Base-by-base conservation (phyloP, 352 stramenopile species). In the Blastocystis sp. region DNA sequence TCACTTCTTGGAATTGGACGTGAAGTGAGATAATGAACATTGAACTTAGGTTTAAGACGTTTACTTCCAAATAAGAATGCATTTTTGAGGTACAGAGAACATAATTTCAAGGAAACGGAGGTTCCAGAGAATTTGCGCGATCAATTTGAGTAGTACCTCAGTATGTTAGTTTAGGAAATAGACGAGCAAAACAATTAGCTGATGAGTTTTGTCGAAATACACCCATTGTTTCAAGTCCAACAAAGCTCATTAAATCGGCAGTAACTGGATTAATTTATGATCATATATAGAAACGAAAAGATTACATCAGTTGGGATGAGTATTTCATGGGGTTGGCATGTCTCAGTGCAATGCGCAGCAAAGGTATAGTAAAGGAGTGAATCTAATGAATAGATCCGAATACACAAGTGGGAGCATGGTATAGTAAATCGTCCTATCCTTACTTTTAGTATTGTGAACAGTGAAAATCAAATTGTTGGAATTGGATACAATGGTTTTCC, bases 251-350 rank as follows among this genome's bases (percentile, higher is more conserved):
- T 57, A 7, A 15, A 62, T 56, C 27, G 9, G n/a, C 37, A 59
- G 44, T 78, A 78, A 56, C 24, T 40, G 35, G 19, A 78, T 78
- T 30, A 33, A 27, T 17, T 78, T 22, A 0, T 24, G 13, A 6
- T 33, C 44, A 75, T 42, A 0, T 51, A 13, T 56, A 84, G 73
- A 97, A 97, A 91, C 93, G 94, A 1, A 84, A 77, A 0, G 92
- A 96, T 59, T 98, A 98, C 91, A 91, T 99, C 35, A 95, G 94
- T 24, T 99, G 96, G 97, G 95, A 99, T 89, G 96, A 98, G 90
- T 99, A 99, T 92, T 99, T 99, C 90, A 99, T 98, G 95, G 95
- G 94, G 48, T 93, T 99, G n/a, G 95, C 97, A 37, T 98, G 98
- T 92, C 93, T 99, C n/a, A 98, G 94, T 90, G 95, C 96, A 15